A percentile compares a stretch with the other conserved stretches of the same genome.
Conservation (phyloP, 2,329 filamentous ascomycete genomes). For the Aspergillus intermedius region DNA sequence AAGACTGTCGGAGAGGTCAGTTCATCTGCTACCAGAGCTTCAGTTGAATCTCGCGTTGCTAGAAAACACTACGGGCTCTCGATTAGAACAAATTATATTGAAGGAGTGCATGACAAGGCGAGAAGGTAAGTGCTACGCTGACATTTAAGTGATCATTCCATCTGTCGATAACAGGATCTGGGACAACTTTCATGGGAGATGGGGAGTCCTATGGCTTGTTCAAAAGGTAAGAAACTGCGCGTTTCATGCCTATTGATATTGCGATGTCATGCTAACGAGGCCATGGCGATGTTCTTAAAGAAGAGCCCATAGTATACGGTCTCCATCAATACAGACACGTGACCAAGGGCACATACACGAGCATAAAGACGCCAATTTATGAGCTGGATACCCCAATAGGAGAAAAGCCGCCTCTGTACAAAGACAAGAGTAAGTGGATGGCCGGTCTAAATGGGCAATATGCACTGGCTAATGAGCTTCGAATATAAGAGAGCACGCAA, state of each 20-base stretch:
- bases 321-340: neutral
- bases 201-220: slow-evolving; percentile 16
- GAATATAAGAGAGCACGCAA: slow-evolving; percentile 10
- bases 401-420: slow-evolving; percentile 4
- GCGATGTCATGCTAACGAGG: neutral
- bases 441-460: too few relatives aligned
- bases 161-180: slow-evolving; percentile 11
- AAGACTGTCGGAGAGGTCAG: slow-evolving; percentile 10
- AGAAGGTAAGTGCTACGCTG: slow-evolving; percentile 9
- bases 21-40: slow-evolving; percentile 1
- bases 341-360: neutral
- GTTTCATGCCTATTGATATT: neutral
- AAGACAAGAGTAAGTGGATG: slow-evolving; percentile 5
- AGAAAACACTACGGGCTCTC: slow-evolving; percentile 18
- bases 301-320: slow-evolving; percentile 2
- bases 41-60: slow-evolving; percentile 16
- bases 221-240: slow-evolving; percentile 6
- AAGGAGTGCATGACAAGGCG: slow-evolving; percentile 5
- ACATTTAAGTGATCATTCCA: neutral
- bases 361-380: slow-evolving; percentile 1
- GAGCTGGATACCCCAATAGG: slow-evolving; percentile 5
- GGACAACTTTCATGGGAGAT: slow-evolving; percentile 4
- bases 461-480: too few relatives aligned
- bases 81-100: neutral
- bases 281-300: slow-evolving; percentile 15